Conservation (phyloP, 225 moss, liverwort and hornwort genomes). For the Asterella californica region DNA sequence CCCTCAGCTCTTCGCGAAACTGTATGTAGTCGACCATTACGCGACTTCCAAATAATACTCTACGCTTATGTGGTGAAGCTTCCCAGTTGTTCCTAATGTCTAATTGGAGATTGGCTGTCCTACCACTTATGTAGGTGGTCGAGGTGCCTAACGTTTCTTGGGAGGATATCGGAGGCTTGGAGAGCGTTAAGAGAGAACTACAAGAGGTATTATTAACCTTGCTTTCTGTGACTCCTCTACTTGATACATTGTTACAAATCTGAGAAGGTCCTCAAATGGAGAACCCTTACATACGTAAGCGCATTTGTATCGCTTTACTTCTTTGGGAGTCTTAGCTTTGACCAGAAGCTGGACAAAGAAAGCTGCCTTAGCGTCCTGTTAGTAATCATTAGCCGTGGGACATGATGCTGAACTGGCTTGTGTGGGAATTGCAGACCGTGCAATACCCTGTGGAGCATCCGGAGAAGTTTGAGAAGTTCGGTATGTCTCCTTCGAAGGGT, state of each 20-base stretch:
- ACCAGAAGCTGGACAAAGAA: background rate
- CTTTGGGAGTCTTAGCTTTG: background rate
- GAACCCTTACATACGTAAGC: too few relatives aligned
- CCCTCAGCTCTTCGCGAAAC: constrained; percentile 98
- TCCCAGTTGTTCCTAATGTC: background rate
- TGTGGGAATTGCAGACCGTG: constrained; percentile 55
- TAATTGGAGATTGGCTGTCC: background rate
- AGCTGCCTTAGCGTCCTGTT: background rate
- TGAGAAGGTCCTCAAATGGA: background rate
- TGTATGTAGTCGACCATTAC: constrained; percentile 15
- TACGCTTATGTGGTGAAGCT: background rate
- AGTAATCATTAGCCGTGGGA: background rate
- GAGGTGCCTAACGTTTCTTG: constrained; percentile 36
- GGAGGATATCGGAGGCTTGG: constrained; percentile 36
- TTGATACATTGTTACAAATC: background rate
- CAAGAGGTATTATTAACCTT: constrained; percentile 66
- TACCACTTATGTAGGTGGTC: constrained; percentile 20
- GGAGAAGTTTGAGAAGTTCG: constrained; percentile 98
- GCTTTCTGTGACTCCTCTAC: background rate
- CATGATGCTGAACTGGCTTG: background rate
- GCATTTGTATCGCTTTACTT: too few relatives aligned
- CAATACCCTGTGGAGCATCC: constrained; percentile 99
- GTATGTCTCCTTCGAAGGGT: constrained; percentile 99
- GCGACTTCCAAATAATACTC: background rate
- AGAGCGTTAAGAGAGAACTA: constrained; percentile 52